phyloP scores from a whole-genome alignment of 192 early-diverging fungal genomes.

The Backusella tuberculispora region DNA sequence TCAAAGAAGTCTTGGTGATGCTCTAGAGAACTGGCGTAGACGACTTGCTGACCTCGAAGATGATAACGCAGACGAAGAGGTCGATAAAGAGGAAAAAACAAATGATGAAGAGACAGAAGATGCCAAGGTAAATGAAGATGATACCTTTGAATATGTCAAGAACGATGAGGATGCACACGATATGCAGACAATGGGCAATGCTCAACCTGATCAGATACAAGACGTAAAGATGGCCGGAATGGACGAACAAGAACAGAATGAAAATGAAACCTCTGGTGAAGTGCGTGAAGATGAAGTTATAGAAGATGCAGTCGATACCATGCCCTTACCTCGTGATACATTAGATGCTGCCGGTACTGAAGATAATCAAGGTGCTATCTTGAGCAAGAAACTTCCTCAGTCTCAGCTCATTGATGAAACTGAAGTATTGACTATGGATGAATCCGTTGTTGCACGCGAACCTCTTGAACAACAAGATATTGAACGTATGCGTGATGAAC shows the following conservation, averaged over 20 bases:
- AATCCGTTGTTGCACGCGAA: conserved; percentile 41
- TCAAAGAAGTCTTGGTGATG: conserved; percentile 89
- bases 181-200: conserved; percentile 75
- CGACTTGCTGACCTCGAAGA: conserved; percentile 78
- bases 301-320: conserved; percentile 45
- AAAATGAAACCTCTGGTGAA: conserved; percentile 58
- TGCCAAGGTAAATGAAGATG: conserved; percentile 53
- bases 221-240: conserved; percentile 66
- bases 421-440: conserved; percentile 41
- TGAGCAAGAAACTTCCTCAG: conserved; percentile 43
- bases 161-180: conserved; percentile 76
- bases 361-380: conserved; percentile 52
- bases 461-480: conserved; percentile 60
- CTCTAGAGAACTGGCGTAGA: conserved; percentile 91
- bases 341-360: conserved; percentile 42
- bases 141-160: conserved; percentile 78
- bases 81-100: conserved; percentile 42
- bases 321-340: conserved; percentile 42
- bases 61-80: conserved; percentile 58
- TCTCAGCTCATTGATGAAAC: conserved; percentile 40
- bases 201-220: conserved; percentile 67
- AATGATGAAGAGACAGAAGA: conserved; percentile 59
- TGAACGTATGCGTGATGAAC: conserved; percentile 75
- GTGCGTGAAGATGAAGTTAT: conserved; percentile 60
- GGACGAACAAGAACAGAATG: conserved; percentile 57